Evolutionary conservation across 148 eudicot genomes (phyloP), one percentile per base, ranked within the genome.

Genomic region (Arbutus unedo): DNA sequence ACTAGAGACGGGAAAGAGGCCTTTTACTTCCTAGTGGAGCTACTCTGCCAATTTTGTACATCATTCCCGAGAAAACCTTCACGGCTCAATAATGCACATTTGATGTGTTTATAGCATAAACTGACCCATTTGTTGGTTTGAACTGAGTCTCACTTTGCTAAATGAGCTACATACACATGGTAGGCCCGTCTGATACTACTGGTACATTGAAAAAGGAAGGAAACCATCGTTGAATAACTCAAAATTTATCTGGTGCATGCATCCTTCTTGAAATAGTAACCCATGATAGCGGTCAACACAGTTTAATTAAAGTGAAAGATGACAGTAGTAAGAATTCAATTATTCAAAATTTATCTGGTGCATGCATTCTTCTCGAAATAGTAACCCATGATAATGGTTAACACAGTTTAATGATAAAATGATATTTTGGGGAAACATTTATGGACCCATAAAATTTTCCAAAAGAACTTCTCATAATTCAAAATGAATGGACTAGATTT

Each of bases 121-220:
- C 5, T 77, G 47, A 38, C 48, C 23, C 45, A 4, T 11, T 31
- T 21, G 21, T 54, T 48, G 14, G 48, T 13, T 55, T 14, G 23
- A 55, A 16, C 66, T 77, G 49, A 16, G 67, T 38, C 79, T 41
- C 80, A 77, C 66, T 38, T 43, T 41, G 45, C 80, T 56, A 77
- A 51, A 76, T 53, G 62, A 76, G 79, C 45, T 13, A 75, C 59
- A 23, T 75, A 50, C 19, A 50, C 23, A 13, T 10, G 57, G 43
- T 50, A 74, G 77, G 78, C 2, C 6, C 78, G 10, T 74, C 78
- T 50, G 3, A 50, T 25, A 13, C 77, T 8, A 68, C 3, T 1
- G 5, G 41, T 6, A 73, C 8, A 72, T 44, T 16, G 16, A 9
- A 73, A 45, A 44, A 45, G 8, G 5, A 6, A 47, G 21, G 8